Evolutionary conservation across 2,329 filamentous ascomycete genomes (phyloP), one percentile per base, ranked within the genome.

Genomic region (Nakataea oryzae): DNA sequence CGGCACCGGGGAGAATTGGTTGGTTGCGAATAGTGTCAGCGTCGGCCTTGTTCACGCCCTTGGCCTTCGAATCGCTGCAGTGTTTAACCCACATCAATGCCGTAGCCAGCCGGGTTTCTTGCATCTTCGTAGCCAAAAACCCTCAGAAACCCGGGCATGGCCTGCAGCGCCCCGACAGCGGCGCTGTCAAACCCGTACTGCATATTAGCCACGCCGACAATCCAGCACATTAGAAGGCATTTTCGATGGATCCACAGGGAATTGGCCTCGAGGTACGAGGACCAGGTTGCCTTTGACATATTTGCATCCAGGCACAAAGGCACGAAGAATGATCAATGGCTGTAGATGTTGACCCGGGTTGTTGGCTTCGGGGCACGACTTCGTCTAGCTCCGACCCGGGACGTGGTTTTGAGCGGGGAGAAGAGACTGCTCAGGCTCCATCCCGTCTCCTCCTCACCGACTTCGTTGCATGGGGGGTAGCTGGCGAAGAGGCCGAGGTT

Each of bases 121-220:
- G 66, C 60, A 12, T 68, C 66, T 21, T 57, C 61, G 55, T 69
- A 66, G 26, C 67, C 67, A 57, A 63, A 68, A 27, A 69, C 69
- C 55, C 69, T 59, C 2, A 75, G 69, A 59, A 76, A 76, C 55
- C 74, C 74, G 8, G 66, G 47, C 32, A 57, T 54, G 30, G 57
- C 50, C 41, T 60, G 29, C 26, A 59, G 54, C 50, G 32, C 54
- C 14, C 32, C 32, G 24, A 62, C 47, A 2, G 34, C 57, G 41
- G 47, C 61, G 26, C 34, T 56, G 29, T 59, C 56, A n/a, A 59
- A 59, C 29, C 47, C 61, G 28, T 62, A 58, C 24, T 62, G 60
- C 54, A 54, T 54, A 30, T 61, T 61, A 7, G 60, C 61, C 13
- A 62, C 30, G 41, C 56, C 61, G n/a, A 62, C 34, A 12, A 59